Base-by-base conservation (phyloP, 1,284 basidiomycete species). In the Ganoderma sp. region DNA sequence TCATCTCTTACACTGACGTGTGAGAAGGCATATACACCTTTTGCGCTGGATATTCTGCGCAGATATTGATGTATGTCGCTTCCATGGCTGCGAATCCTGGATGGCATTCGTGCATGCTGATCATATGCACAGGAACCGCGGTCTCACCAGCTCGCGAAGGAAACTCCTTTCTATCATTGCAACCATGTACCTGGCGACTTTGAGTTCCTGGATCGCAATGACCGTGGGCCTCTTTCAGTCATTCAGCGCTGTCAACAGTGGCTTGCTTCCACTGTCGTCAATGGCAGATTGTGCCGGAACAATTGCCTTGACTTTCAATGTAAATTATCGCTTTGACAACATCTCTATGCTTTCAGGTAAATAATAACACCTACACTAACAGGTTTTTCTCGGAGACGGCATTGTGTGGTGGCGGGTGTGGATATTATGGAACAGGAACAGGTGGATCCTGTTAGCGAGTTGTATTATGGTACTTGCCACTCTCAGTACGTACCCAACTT, bases 341-440 rank as follows among this genome's bases (percentile, higher is more conserved):
- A 39, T 39, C 37, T 39, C 37, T 39, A 32, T 32, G 32, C 32
- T 32, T 32, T 32, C 32, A 3, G 32, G 32, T 32, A 32, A 32
- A 32, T 39, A 39, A 32, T 5, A 32, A 7, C 10, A 39, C 10
- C 37, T 39, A 32, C 3, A 32, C 37, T 39, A n/a, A 32, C 52
- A 61, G 59, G 41, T 61, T 22, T 1, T 43, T 14, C 3, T 61
- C 9, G 41, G 59, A 39, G 59, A 61, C 25, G 37, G 41, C 4
- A 42, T 61, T 9, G 59, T 61, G 10, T 61, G 59, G 59, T 61
- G 59, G 59, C 9, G 59, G 15, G 59, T 28, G 25, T 61, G 59
- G 37, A 41, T 61, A 10, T 5, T 61, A 3, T 61, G 59, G 59
- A 12, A 39, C 12, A 37, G 7, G 25, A 60, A 22, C 2, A 7